Evolutionary conservation across 1,284 basidiomycete genomes (phyloP), one percentile per base, ranked within the genome.

Genomic region (Trichosporon ovoides): DNA sequence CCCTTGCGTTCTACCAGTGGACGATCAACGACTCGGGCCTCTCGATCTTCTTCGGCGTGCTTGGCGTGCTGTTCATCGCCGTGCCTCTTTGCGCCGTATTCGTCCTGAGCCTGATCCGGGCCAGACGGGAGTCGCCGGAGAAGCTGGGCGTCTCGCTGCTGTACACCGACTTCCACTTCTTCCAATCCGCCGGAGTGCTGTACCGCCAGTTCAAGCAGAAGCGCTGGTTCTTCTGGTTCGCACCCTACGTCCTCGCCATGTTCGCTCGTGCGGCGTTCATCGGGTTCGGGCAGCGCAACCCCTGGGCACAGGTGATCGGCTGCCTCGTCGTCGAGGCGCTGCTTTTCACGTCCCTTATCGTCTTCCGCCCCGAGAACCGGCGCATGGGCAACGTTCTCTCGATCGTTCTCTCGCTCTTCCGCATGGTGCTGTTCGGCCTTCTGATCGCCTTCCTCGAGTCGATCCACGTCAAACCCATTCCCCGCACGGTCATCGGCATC

Each of bases 1-100:
- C 88, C 59, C 90, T 95, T 68, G 80, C 83, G 7, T 84, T 95
- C 70, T 91, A 87, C 76, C 91, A 95, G 72, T 95, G 91, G 89
- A 88, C 87, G 0, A 80, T 95, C 59, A 31, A 83, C 59, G 90
- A 94, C 73, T 92, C 90, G 0, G 89, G 88, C 84, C 80, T 92
- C 1, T 83, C 91, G 0, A 78, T 86, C 49, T 80, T 91, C 70
- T 75, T 90, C 48, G 80, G 76, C 1, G 77, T 88, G 48, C 62
- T 84, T 81, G 66, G 84, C 65, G 82, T 85, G 68, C 68, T 83
- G 58, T 74, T 82, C 54, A 78, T 85, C 6, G 69, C 88, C 33
- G 65, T 79, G n/a, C 81, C 83, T 20, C 77, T 83, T 46, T 74
- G 88, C 28, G 60, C 61, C 12, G 69, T 64, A 12, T 70, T 76